phyloP scores from a whole-genome alignment of 257 asterid species.

The Nyctanthes arbortristis region DNA sequence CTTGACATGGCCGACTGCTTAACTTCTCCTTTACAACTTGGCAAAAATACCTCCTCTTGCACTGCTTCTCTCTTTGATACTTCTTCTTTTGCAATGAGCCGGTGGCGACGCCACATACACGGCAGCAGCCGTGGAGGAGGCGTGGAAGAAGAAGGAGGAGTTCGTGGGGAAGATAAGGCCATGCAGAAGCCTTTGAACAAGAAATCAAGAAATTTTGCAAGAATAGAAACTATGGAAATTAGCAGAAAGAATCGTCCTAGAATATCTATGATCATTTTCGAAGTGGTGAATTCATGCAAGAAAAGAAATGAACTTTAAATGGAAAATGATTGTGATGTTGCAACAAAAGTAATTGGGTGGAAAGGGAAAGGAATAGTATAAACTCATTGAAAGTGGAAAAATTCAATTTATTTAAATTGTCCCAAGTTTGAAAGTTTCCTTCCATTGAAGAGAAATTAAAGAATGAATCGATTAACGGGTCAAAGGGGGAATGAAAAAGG shows the following conservation, averaged over 20 bases:
- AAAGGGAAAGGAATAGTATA: background rate
- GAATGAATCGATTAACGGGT: constrained; percentile 19
- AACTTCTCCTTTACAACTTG: background rate
- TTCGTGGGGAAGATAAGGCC: constrained; percentile 29
- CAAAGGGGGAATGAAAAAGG: constrained; percentile 19
- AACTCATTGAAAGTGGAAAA: background rate
- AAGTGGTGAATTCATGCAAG: background rate
- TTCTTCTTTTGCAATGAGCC: background rate
- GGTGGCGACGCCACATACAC: constrained; percentile 1
- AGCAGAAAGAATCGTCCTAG: constrained; percentile 25
- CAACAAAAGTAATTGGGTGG: background rate
- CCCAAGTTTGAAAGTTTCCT: constrained; percentile 8
- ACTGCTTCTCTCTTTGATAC: background rate
- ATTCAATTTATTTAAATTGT: background rate
- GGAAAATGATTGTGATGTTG: background rate
- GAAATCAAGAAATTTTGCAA: constrained; percentile 26
- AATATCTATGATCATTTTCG: constrained; percentile 31
- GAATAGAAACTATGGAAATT: constrained; percentile 29
- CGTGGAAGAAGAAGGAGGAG: constrained; percentile 21
- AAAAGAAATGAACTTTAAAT: background rate
- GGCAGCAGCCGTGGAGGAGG: background rate
- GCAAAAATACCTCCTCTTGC: background rate
- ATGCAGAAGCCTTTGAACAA: constrained; percentile 22
- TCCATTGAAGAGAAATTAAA: background rate
- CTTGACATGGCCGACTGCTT: constrained; percentile 23